These are phyloP conservation scores for Deinandra increscens DNA, from an alignment of 129 eudicot species.

Conservation along the genomic window DNA sequence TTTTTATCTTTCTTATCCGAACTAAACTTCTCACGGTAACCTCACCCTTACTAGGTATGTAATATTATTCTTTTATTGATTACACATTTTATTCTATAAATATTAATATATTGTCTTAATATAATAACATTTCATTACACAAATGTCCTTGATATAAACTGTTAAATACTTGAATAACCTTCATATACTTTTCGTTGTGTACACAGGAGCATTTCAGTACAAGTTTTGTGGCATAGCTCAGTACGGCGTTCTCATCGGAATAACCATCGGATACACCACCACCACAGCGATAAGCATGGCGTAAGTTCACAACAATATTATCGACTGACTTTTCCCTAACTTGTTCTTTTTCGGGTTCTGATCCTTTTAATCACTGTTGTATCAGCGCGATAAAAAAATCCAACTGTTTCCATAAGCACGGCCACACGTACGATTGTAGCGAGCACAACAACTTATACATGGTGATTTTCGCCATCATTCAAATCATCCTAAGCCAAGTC, in stretches of 20 bases:
- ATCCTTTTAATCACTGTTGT: background rate
- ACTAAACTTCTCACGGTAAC: too few relatives aligned
- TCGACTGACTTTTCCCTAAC: background rate
- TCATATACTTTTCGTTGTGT: background rate
- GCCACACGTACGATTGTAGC: constrained; percentile 51
- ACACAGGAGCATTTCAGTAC: constrained; percentile 49
- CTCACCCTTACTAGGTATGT: too few relatives aligned
- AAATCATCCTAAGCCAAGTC: constrained; percentile 62
- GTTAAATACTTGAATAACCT: too few relatives aligned
- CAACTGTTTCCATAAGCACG: constrained; percentile 59
- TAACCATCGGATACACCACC: constrained; percentile 67
- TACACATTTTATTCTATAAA: background rate
- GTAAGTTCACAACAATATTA: constrained; percentile 38
- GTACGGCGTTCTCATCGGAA: constrained; percentile 51
- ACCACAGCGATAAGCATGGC: constrained; percentile 84
- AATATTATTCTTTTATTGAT: background rate
- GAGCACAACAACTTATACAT: constrained; percentile 42
- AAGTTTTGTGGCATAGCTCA: constrained; percentile 57
- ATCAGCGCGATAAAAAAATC: constrained; percentile 64
- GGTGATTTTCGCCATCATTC: constrained; percentile 55
- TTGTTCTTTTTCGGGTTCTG: background rate
- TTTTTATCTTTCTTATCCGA: too few relatives aligned
- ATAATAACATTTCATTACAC: too few relatives aligned
- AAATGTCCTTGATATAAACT: too few relatives aligned
- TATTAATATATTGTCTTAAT: too few relatives aligned